Evolutionary conservation across 257 asterid genomes (phyloP).

Genomic region (Gentiana macrophylla): DNA sequence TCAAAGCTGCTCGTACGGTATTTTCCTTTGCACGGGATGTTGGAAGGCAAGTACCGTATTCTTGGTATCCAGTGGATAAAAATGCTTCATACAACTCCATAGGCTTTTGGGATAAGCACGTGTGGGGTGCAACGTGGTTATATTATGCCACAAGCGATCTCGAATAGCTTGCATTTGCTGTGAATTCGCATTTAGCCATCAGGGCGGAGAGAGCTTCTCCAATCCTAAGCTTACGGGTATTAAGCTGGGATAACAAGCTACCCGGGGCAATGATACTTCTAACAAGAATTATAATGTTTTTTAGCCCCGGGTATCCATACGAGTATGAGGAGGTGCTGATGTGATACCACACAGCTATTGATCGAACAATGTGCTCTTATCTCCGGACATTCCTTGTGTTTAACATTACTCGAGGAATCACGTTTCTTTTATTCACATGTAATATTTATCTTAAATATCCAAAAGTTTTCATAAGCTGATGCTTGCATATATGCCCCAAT

Average conservation of each 20-base stretch:
- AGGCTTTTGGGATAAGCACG: slow-evolving; percentile 57
- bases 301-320: slow-evolving; percentile 82
- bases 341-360: slow-evolving; percentile 51
- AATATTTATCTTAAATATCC: no score
- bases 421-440: no score
- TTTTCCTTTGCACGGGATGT: slow-evolving; percentile 48
- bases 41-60: slow-evolving; percentile 28
- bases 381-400: slow-evolving; percentile 44
- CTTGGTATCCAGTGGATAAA: slow-evolving; percentile 39
- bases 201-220: slow-evolving; percentile 28
- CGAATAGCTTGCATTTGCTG: slow-evolving; percentile 43
- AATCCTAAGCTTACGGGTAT: slow-evolving; percentile 50
- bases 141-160: slow-evolving; percentile 73
- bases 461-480: not conserved
- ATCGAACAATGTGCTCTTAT: slow-evolving; percentile 78
- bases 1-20: slow-evolving; percentile 41
- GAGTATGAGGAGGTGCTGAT: slow-evolving; percentile 47
- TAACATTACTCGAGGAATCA: slow-evolving; percentile 57
- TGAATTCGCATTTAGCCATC: slow-evolving; percentile 26
- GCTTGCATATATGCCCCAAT: not conserved
- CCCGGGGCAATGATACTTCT: slow-evolving; percentile 82
- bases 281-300: slow-evolving; percentile 50
- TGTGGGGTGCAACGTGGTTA: slow-evolving; percentile 85
- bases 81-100: slow-evolving; percentile 64
- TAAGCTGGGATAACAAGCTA: slow-evolving; percentile 81